These are phyloP conservation scores for Trichoderma aggressivum DNA, from an alignment of 2,329 filamentous ascomycete genomes.

Conservation along the genomic window DNA sequence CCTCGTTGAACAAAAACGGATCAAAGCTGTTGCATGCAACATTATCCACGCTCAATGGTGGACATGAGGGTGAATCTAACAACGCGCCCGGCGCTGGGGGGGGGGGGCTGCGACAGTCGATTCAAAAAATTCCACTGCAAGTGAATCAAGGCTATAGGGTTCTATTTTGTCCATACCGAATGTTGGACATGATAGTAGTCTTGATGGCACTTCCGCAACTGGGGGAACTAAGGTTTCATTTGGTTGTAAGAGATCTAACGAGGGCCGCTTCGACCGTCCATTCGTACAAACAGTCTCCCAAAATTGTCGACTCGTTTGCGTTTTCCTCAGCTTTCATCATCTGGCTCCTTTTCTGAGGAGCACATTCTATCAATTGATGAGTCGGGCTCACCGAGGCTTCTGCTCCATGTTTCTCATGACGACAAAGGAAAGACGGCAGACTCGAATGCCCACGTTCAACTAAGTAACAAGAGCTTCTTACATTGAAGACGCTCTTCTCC, in stretches of 20 bases:
- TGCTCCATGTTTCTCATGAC: slow-evolving; percentile 23
- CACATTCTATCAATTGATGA: not conserved
- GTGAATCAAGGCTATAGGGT: not conserved
- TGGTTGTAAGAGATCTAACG: not conserved
- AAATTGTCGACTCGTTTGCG: not conserved
- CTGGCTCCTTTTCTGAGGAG: not conserved
- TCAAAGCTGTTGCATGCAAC: no score
- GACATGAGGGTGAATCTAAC: no score
- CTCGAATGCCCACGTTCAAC: no score
- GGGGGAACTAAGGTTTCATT: not conserved
- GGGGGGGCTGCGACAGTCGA: not conserved
- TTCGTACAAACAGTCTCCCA: not conserved
- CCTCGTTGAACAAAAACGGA: not conserved
- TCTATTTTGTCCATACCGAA: not conserved
- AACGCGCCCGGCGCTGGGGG: no score
- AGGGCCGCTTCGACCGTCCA: accelerated
- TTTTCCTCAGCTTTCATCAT: not conserved
- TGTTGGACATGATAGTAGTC: no score
- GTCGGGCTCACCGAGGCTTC: not conserved
- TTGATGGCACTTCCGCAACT: not conserved
- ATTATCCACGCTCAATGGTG: no score
- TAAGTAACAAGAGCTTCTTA: no score
- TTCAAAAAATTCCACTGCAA: not conserved
- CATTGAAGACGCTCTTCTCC: slow-evolving; percentile 59
- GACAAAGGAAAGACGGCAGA: slow-evolving; percentile 55